Conservation (phyloP, 176 grass and related monocot genomes). For the Pharus latifolius region DNA sequence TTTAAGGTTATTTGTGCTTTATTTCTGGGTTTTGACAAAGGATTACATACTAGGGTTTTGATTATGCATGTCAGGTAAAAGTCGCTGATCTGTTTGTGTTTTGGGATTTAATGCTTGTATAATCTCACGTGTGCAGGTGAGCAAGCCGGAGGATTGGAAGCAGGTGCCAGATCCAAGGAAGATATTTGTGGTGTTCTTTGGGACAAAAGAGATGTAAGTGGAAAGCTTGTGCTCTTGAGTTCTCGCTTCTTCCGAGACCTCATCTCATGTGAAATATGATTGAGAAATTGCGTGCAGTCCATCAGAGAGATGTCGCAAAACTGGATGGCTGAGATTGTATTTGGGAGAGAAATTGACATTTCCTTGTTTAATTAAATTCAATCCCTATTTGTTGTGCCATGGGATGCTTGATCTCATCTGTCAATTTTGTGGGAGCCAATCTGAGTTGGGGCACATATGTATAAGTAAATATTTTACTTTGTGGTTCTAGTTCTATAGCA, state of each 20-base stretch:
- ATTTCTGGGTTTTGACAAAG: too few relatives aligned
- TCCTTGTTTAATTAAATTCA: not conserved
- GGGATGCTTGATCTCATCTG: too few relatives aligned
- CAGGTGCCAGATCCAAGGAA: constrained; percentile 46
- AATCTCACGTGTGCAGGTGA: constrained; percentile 51
- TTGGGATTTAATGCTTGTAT: not conserved
- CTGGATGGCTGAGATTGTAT: not conserved
- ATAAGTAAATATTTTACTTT: not conserved
- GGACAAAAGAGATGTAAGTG: constrained; percentile 84
- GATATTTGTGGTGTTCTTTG: constrained; percentile 87
- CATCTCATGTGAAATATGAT: too few relatives aligned
- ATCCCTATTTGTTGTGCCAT: not conserved
- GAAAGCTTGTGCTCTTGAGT: not conserved
- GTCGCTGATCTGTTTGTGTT: not conserved
- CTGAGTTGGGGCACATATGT: not conserved
- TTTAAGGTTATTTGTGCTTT: too few relatives aligned
- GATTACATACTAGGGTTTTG: constrained; percentile 23
- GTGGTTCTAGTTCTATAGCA: not conserved
- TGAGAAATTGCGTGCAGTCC: not conserved
- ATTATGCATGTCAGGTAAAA: too few relatives aligned
- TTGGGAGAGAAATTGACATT: not conserved
- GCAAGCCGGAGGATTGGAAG: constrained; percentile 63
- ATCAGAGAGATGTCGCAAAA: not conserved
- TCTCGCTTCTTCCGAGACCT: too few relatives aligned
- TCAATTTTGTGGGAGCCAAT: not conserved